phyloP scores from a whole-genome alignment of 352 stramenopile genomes.

The Pythium guiyangense region DNA sequence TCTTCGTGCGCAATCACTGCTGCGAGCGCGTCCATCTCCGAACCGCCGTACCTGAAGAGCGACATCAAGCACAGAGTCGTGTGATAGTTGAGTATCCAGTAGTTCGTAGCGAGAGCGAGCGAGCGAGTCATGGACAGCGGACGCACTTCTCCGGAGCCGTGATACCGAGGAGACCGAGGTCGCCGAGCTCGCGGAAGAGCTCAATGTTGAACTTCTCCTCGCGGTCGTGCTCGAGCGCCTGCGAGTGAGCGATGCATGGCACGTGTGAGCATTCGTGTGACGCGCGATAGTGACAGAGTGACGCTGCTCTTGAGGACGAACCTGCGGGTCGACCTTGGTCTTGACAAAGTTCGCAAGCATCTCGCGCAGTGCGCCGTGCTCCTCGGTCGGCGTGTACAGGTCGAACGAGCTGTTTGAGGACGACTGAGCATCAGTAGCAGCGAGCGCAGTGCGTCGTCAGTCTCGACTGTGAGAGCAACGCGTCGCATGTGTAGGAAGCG shows the following conservation, averaged over 20 bases:
- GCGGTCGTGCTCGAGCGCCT: conserved; percentile 92
- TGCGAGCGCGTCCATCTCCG: conserved; percentile 93
- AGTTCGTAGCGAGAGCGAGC: not conserved
- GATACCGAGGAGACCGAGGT: conserved; percentile 95
- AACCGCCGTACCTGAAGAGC: conserved; percentile 87
- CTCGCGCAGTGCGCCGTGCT: conserved; percentile 87
- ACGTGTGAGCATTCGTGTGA: not conserved
- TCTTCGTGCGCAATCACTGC: conserved; percentile 95
- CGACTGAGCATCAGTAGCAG: conserved; percentile 4
- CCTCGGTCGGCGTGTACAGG: conserved; percentile 86
- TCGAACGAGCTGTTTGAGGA: conserved; percentile 33
- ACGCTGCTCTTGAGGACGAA: no score
- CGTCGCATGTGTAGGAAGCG: not conserved
- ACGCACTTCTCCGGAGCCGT: conserved; percentile 92
- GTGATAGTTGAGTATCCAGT: not conserved
- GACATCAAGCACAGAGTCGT: not conserved
- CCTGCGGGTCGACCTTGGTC: conserved; percentile 96
- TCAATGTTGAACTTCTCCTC: conserved; percentile 97
- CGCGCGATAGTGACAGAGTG: no score
- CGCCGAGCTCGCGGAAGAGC: conserved; percentile 94
- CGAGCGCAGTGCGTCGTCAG: not conserved
- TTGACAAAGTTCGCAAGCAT: conserved; percentile 94
- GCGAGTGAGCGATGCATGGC: not conserved
- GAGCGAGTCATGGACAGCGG: not conserved
- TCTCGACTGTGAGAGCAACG: not conserved